Conservation (phyloP, 2,329 filamentous ascomycete genomes). For the Ophiostoma himal-ulmi region DNA sequence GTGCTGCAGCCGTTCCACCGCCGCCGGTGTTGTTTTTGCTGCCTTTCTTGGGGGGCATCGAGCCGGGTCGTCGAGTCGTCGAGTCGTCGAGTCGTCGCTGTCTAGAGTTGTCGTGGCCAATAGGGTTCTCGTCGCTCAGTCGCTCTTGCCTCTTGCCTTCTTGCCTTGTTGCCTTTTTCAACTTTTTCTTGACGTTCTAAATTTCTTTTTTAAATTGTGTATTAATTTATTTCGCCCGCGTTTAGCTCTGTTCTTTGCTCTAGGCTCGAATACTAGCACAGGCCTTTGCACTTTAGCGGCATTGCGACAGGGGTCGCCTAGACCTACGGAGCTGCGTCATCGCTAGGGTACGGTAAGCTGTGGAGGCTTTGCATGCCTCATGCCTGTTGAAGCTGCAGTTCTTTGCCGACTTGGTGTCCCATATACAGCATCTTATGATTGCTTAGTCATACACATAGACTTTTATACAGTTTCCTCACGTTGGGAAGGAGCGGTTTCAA, state of each 20-base stretch:
- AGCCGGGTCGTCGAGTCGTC: not conserved
- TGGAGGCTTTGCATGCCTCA: too few species aligned
- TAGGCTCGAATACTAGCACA: not conserved
- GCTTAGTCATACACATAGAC: not conserved
- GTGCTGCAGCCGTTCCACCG: slow-evolving; percentile 16
- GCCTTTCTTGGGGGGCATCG: slow-evolving; percentile 24
- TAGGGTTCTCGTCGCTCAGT: not conserved
- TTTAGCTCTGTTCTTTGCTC: not conserved
- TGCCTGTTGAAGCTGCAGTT: not conserved
- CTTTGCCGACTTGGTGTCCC: not conserved
- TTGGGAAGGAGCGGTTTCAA: too few species aligned
- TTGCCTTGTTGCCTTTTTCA: not conserved
- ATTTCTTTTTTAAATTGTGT: not conserved
- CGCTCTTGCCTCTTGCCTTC: not conserved
- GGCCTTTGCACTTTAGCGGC: not conserved
- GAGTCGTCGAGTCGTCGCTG: too few species aligned
- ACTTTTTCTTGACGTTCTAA: slow-evolving; percentile 6
- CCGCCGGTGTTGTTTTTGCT: slow-evolving; percentile 15
- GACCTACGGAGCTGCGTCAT: not conserved
- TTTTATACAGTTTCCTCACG: too few species aligned
- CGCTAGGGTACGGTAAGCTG: not conserved
- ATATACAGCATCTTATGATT: not conserved
- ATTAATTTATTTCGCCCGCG: not conserved
- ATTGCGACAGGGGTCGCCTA: not conserved
- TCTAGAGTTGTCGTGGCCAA: not conserved